Evolutionary conservation across 78 protist genomes (phyloP).

Genomic region (Cavenderia fasciculata): DNA sequence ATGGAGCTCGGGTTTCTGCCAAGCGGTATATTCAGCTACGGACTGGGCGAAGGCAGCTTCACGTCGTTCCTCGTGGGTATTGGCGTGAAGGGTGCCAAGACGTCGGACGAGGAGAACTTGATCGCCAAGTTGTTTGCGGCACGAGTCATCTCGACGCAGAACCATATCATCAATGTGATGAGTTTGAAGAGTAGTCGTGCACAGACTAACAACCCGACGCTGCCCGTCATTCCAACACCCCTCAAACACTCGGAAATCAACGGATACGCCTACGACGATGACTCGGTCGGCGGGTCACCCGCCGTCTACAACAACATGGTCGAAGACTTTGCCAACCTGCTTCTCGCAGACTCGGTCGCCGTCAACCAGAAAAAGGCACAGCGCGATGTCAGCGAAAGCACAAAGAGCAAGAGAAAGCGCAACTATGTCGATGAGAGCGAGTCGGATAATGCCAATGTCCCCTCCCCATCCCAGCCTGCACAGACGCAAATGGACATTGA

Average conservation of each 20-base stretch:
- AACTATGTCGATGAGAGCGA: not conserved
- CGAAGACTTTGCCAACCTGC: conserved; percentile 27
- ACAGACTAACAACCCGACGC: not conserved
- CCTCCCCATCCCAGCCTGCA: no score
- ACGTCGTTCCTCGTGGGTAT: conserved; percentile 26
- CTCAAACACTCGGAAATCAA: not conserved
- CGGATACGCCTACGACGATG: not conserved
- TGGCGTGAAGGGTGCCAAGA: conserved; percentile 18
- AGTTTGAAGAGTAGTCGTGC: not conserved
- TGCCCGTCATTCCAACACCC: conserved; percentile 50
- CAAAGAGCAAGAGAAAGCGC: not conserved
- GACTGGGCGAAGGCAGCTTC: conserved; percentile 28
- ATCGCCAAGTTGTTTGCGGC: conserved; percentile 52
- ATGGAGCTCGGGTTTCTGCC: conserved; percentile 41
- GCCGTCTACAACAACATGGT: not conserved
- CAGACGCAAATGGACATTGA: no score
- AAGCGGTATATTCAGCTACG: conserved; percentile 24
- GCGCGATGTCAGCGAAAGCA: not conserved
- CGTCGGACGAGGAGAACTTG: conserved; percentile 6
- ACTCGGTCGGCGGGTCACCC: not conserved
- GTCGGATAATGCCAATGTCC: no score
- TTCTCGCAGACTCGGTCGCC: not conserved
- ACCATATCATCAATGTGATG: conserved; percentile 24
- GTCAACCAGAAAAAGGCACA: not conserved
- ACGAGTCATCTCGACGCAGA: conserved; percentile 44